phyloP scores from a whole-genome alignment of 306 rosid genomes.

The Quercus aquifolioides region DNA sequence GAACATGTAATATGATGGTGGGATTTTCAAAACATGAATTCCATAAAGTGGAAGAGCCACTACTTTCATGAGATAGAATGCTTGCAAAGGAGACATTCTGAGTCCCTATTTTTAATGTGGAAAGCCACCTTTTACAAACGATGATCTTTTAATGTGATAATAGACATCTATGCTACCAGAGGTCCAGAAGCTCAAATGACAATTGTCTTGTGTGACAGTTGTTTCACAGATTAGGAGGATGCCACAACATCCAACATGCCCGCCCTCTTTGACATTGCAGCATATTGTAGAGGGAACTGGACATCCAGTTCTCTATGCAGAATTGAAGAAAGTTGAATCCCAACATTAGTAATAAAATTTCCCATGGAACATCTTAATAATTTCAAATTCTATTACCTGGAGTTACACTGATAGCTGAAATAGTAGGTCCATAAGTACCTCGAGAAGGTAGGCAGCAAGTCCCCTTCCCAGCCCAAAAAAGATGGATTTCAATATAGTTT shows the following conservation, averaged over 20 bases:
- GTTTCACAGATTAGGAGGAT: too few relatives aligned
- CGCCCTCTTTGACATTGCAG: neutral
- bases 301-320: neutral
- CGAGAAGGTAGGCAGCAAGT: conserved; percentile 64
- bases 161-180: neutral
- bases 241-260: neutral
- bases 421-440: conserved; percentile 72
- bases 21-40: too few relatives aligned
- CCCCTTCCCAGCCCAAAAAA: conserved; percentile 91
- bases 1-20: too few relatives aligned
- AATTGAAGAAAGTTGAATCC: neutral
- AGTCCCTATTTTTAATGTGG: neutral
- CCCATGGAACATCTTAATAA: neutral
- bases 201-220: neutral
- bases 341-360: neutral
- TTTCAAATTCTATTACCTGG: conserved; percentile 50
- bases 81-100: neutral
- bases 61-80: neutral
- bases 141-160: neutral
- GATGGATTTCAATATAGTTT: conserved; percentile 70
- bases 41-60: neutral
- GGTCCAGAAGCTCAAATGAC: neutral
- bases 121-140: neutral
- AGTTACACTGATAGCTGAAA: conserved; percentile 68
- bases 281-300: neutral